Base-by-base conservation (phyloP, 1,139 yeast species). In the Taiozyma sp. region DNA sequence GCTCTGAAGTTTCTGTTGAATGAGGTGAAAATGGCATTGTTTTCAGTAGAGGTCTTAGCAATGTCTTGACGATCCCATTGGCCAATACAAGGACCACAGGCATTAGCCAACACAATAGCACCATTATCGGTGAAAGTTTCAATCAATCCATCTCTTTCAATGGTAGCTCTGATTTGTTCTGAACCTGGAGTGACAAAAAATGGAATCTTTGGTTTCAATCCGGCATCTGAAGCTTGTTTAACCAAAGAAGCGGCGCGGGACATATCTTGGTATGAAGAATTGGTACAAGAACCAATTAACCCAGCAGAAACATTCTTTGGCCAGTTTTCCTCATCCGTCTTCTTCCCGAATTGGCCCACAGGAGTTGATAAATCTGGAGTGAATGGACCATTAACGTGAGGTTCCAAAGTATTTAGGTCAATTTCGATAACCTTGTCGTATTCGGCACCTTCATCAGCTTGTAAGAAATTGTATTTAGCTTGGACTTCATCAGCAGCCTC, bases 11-110 rank as follows among this genome's bases (percentile, higher is more conserved):
- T 93, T 77, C 99, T 84, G 78, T 93, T 93, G 78, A 91, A 93
- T 14, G 97, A 89, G 27, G 98, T 89, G 74, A 93, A 87, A 55
- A 93, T 93, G 50, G 97, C 90, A 66, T 92, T 92, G 49, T 70
- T 71, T 53, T 80, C 84, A 48, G 82, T 77, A 9, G 87, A 81
- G 50, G 79, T 80, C 69, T 86, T 85, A 49, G 85, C 76, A 48
- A 85, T 78, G 57, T 76, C 77, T 50, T 68, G 72, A 72, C 99
- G 84, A 68, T 91, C 97, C 99, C 99, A 93, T 75, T 93, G 98
- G 49, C 99, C 99, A 65, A 93, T 93, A 77, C 99, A 93, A 58
- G 98, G 99, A 53, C 99, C 99, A 76, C 99, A 93, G 16, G 99
- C 99, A 66, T 93, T 93, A 44, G 98, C 97, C 58, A 93, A 76